Conservation (phyloP, 345 rosid species). For the Aurinia saxatilis region DNA sequence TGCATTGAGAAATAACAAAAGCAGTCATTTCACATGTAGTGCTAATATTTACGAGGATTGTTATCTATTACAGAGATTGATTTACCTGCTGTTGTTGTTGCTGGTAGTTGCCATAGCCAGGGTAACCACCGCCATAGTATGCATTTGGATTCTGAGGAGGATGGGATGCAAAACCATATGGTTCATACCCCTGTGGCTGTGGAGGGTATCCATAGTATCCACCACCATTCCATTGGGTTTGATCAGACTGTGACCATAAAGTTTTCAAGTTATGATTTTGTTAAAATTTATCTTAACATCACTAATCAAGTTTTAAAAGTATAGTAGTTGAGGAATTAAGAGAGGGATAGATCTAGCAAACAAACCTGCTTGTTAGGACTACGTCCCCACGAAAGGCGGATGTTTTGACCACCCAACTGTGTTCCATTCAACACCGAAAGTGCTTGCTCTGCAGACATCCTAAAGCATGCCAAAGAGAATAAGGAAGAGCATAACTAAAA, state of each 20-base stretch:
- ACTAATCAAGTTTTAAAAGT: not conserved
- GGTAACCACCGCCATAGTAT: constrained; percentile 79
- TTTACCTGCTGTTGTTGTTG: constrained; percentile 27
- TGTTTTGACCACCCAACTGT: constrained; percentile 71
- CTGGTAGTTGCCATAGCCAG: constrained; percentile 82
- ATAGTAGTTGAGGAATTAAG: not conserved
- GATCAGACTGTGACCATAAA: constrained; percentile 57
- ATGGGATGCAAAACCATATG: constrained; percentile 65
- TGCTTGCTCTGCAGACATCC: constrained; percentile 84
- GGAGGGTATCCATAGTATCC: constrained; percentile 44
- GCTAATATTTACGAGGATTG: not conserved
- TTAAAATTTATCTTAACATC: not conserved
- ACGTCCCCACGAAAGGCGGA: constrained; percentile 98
- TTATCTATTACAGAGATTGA: not conserved
- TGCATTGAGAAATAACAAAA: constrained; percentile 13
- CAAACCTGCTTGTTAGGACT: constrained; percentile 89
- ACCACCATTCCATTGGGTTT: constrained; percentile 58
- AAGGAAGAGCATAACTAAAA: not conserved
- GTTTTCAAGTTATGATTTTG: not conserved
- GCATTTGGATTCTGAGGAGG: constrained; percentile 75
- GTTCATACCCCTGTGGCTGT: constrained; percentile 67
- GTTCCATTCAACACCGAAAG: constrained; percentile 64
- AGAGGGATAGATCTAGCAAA: not conserved
- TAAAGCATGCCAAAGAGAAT: constrained; percentile 13
- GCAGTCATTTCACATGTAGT: not conserved